Evolutionary conservation across 768 basidiomycete genomes (phyloP), one percentile per base, ranked within the genome.

Genomic region (Inosperma sp.): DNA sequence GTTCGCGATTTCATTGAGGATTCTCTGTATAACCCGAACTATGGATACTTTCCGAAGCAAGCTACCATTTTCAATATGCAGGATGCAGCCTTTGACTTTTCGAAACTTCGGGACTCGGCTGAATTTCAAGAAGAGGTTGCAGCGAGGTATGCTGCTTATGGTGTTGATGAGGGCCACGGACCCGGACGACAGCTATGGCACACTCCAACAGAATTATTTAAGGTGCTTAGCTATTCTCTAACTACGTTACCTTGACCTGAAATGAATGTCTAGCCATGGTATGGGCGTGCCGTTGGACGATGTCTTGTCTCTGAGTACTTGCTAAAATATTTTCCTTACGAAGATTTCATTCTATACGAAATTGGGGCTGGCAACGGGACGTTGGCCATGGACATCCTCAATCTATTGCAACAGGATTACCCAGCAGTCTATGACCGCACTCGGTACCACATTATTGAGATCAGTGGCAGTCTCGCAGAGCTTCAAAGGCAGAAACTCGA

Each of bases 361-460:
- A 87, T 99, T 59, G 96, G 96, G 29, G 96, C 93, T 2, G 96
- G 96, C 34, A 99, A 99, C 62, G 96, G 96, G 10, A 95, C 95
- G 1, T 77, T 99, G 50, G 94, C 95, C 25, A 70, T 80, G 67
- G 86, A 97, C 64, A 83, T 96, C 46, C 83, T 99, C 50, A 78
- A 90, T 64, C 89, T 82, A 60, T 68, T 99, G 25, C 81, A 76
- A 17, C 76, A 81, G 40, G 72, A 82, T 34, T 83, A 94, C 62
- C 93, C 93, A 0, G 92, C 93, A 31, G 92, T 98, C 4, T 98
- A 93, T 65, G 90, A 92, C 51, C 81, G 92, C 16, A 96, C 93
- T 14, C 79, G 81, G 13, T 99, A 99, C 69, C 82, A 86, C 54
- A 95, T 97, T 62, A 88, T 98, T 57, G 96, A 99, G 71, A 98